phyloP scores from a whole-genome alignment of 768 basidiomycete species.

The Boletales sp. region DNA sequence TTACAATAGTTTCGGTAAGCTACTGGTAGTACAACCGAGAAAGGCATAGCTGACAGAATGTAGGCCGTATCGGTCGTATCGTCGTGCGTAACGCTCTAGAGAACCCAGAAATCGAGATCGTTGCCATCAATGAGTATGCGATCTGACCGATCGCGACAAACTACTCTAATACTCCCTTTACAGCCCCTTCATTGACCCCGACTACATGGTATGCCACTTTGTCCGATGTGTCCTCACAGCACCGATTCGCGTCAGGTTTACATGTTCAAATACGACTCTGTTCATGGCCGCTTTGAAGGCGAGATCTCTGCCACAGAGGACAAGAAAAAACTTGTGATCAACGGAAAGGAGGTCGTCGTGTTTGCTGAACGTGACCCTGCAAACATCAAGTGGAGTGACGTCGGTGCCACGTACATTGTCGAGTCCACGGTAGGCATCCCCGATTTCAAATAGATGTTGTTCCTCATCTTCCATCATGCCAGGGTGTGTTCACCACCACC shows the following conservation, averaged over 20 bases:
- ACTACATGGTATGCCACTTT: slow-evolving; percentile 77
- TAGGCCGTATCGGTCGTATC: slow-evolving; percentile 98
- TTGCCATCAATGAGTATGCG: slow-evolving; percentile 91
- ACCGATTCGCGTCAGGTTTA: slow-evolving; percentile 59
- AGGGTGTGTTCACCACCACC: slow-evolving; percentile 96
- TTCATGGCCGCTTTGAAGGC: slow-evolving; percentile 91
- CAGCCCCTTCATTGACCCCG: slow-evolving; percentile 95
- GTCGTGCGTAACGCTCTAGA: slow-evolving; percentile 92
- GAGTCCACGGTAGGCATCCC: slow-evolving; percentile 78
- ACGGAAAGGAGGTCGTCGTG: slow-evolving; percentile 73
- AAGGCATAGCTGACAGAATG: slow-evolving; percentile 13
- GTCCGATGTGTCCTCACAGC: neutral
- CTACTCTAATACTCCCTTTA: slow-evolving; percentile 3
- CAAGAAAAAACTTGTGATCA: slow-evolving; percentile 68
- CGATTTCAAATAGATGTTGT: neutral
- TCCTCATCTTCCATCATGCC: slow-evolving; percentile 3
- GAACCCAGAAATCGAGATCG: slow-evolving; percentile 72
- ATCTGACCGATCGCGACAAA: neutral
- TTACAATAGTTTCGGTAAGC: slow-evolving; percentile 65
- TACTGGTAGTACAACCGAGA: neutral
- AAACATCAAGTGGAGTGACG: slow-evolving; percentile 75
- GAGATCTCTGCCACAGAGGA: slow-evolving; percentile 77
- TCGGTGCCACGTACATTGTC: slow-evolving; percentile 89
- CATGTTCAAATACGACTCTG: slow-evolving; percentile 98
- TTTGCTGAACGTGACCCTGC: slow-evolving; percentile 86